These are phyloP conservation scores for Blastobotrys terrestris DNA, from an alignment of 805 yeast genomes.

Conservation along the genomic window DNA sequence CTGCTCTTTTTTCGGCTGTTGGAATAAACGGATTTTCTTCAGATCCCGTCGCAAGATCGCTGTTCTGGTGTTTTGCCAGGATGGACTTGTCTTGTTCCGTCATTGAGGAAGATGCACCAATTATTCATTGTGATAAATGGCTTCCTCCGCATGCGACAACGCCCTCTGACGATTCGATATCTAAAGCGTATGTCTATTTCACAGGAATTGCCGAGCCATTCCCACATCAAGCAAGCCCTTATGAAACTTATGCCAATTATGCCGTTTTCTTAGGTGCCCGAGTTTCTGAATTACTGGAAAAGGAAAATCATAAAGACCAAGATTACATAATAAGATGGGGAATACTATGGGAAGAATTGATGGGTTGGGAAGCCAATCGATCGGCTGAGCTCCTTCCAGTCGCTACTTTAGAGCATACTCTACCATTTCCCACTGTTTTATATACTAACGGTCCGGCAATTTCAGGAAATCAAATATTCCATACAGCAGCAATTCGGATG, in stretches of 20 bases:
- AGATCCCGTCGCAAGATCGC: conserved; percentile 30
- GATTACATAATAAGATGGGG: conserved; percentile 36
- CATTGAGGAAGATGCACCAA: conserved; percentile 35
- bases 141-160: conserved; percentile 21
- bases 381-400: conserved; percentile 34
- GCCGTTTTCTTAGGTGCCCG: conserved; percentile 36
- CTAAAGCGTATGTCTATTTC: conserved; percentile 14
- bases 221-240: conserved; percentile 3
- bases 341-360: conserved; percentile 35
- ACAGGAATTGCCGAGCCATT: conserved; percentile 4
- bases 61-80: conserved; percentile 42
- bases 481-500: conserved; percentile 35
- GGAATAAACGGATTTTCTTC: conserved; percentile 36
- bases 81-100: conserved; percentile 37
- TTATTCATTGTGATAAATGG: conserved; percentile 34
- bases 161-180: not conserved
- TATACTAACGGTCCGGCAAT: conserved; percentile 36
- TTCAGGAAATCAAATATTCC: conserved; percentile 36
- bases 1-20: conserved; percentile 34
- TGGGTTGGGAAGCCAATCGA: conserved; percentile 35
- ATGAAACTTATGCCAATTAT: conserved; percentile 38
- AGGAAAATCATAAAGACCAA: conserved; percentile 17
- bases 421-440: conserved; percentile 36
- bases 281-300: conserved; percentile 33
- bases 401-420: conserved; percentile 25